Conservation (phyloP, 331 rosid genomes). For the Malus hybrid region DNA sequence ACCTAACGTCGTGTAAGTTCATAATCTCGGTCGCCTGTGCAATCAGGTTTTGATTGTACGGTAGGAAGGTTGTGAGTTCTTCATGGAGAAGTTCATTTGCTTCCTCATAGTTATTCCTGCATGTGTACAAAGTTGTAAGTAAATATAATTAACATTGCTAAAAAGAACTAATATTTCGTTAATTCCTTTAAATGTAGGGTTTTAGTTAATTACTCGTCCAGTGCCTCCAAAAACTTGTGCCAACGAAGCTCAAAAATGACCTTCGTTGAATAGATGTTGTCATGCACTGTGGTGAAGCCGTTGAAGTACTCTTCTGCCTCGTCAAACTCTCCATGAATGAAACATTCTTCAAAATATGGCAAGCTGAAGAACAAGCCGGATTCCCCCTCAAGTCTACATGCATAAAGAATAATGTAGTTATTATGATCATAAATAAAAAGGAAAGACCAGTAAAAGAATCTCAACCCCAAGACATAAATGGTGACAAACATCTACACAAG, state of each 20-base stretch:
- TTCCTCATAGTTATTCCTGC: background rate
- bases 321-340: constrained; percentile 6
- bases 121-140: background rate
- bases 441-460: background rate
- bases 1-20: background rate
- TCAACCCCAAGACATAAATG: background rate
- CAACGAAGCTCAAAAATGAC: constrained; percentile 7
- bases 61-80: background rate
- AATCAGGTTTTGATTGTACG: background rate
- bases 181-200: background rate
- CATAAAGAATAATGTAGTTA: background rate
- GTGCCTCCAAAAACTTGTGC: constrained; percentile 10
- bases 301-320: constrained; percentile 9
- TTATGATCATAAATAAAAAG: background rate
- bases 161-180: background rate
- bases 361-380: constrained; percentile 12
- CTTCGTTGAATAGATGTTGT: constrained; percentile 7
- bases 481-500: background rate
- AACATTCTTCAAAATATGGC: constrained; percentile 3
- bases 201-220: background rate
- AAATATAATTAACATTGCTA: background rate
- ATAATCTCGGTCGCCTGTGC: background rate
- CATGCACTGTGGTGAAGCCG: constrained; percentile 13
- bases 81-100: background rate
- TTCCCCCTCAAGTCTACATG: constrained; percentile 18